phyloP scores from a whole-genome alignment of 1,139 yeast species.

The Pneumocystis wakefieldiae region DNA sequence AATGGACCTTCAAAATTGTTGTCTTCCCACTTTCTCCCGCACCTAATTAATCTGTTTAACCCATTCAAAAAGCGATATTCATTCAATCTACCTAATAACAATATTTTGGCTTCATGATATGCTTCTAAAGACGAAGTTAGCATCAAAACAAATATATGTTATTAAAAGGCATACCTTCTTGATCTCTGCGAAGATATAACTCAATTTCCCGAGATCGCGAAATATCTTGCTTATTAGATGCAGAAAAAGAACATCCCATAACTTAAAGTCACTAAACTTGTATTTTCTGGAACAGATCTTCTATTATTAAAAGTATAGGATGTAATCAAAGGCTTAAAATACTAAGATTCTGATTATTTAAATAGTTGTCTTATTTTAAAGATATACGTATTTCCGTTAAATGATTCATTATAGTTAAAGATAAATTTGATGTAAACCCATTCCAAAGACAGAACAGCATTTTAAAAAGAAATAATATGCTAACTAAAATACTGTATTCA shows the following conservation, averaged over 20 bases:
- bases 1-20: conserved; percentile 47
- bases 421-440: no score
- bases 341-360: no score
- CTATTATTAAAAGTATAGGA: no score
- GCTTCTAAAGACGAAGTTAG: not conserved
- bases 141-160: not conserved
- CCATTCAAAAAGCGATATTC: not conserved
- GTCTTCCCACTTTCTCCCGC: conserved; percentile 96
- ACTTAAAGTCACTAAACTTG: no score
- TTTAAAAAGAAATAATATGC: no score
- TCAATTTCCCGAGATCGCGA: not conserved
- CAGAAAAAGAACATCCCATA: not conserved
- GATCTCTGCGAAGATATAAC: not conserved
- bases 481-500: no score
- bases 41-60: conserved; percentile 22
- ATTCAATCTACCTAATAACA: not conserved
- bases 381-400: no score
- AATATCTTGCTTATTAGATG: not conserved
- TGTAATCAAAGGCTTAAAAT: no score
- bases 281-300: no score
- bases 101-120: not conserved
- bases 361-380: no score
- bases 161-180: not conserved
- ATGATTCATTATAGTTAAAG: no score
- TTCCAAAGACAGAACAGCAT: no score